phyloP scores from a whole-genome alignment of 129 eudicot species.

The Arctium lappa region DNA sequence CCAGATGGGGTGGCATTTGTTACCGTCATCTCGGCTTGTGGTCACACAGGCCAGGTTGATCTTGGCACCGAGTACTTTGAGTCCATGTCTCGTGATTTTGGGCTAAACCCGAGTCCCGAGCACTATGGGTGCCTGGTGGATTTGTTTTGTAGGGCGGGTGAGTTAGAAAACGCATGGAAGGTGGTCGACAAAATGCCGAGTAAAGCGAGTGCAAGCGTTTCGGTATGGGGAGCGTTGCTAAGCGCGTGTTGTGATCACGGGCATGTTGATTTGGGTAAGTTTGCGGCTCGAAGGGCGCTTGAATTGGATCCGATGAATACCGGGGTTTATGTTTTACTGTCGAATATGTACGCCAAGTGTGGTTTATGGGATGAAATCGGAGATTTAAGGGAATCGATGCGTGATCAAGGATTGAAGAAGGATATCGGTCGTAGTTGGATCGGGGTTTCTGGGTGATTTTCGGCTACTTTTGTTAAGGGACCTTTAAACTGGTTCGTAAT shows the following conservation, averaged over 20 bases:
- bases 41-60: slow-evolving; percentile 74
- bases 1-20: slow-evolving; percentile 77
- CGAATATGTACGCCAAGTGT: slow-evolving; percentile 68
- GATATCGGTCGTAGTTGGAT: slow-evolving; percentile 64
- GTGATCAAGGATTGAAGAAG: slow-evolving; percentile 58
- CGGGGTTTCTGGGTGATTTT: slow-evolving; percentile 27
- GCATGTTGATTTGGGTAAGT: slow-evolving; percentile 57
- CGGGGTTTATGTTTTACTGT: slow-evolving; percentile 65
- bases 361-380: slow-evolving; percentile 71
- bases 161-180: slow-evolving; percentile 70
- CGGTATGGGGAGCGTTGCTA: slow-evolving; percentile 77
- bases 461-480: neutral
- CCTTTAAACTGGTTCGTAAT: neutral
- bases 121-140: slow-evolving; percentile 79
- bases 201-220: slow-evolving; percentile 28
- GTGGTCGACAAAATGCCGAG: slow-evolving; percentile 48
- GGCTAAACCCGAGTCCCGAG: slow-evolving; percentile 49
- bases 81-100: slow-evolving; percentile 53
- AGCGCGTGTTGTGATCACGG: slow-evolving; percentile 61
- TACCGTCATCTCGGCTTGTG: slow-evolving; percentile 65
- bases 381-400: slow-evolving; percentile 52
- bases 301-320: slow-evolving; percentile 67
- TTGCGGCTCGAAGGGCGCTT: slow-evolving; percentile 73
- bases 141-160: slow-evolving; percentile 83
- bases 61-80: slow-evolving; percentile 62